These are phyloP conservation scores for Claviceps africana DNA, from an alignment of 2,329 filamentous ascomycete genomes.

Conservation along the genomic window DNA sequence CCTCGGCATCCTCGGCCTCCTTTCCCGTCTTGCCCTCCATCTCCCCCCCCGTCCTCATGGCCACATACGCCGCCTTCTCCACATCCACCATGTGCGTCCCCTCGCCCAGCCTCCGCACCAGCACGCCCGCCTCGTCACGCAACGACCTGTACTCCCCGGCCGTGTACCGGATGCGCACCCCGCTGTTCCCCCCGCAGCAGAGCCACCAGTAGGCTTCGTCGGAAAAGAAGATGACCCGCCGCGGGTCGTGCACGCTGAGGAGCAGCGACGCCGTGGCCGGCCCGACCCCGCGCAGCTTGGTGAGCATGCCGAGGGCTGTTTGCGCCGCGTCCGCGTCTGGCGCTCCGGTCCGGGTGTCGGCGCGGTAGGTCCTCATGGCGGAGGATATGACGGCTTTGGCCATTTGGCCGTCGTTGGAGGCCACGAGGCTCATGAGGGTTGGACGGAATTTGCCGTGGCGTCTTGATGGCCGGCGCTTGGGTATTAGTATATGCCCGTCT, in stretches of 20 bases:
- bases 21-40: neutral
- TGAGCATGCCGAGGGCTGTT: constrained; percentile 38
- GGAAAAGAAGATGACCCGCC: constrained; percentile 57
- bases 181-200: constrained; percentile 33
- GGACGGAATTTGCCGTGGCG: constrained; percentile 51
- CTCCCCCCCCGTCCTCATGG: constrained; percentile 32
- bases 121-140: constrained; percentile 23
- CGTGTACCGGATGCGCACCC: constrained; percentile 49
- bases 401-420: constrained; percentile 40
- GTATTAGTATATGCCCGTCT: neutral
- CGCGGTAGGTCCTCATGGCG: constrained; percentile 35
- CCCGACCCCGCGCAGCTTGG: constrained; percentile 57
- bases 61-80: constrained; percentile 58
- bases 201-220: constrained; percentile 69
- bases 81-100: constrained; percentile 42
- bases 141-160: constrained; percentile 53
- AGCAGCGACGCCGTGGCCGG: constrained; percentile 68
- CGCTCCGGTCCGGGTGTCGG: too few species aligned
- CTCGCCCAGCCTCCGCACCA: constrained; percentile 34
- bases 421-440: constrained; percentile 44
- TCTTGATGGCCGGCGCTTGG: constrained; percentile 17
- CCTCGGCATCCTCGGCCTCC: neutral
- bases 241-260: constrained; percentile 48
- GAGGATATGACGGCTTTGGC: constrained; percentile 35
- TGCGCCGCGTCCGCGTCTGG: constrained; percentile 15